Evolutionary conservation across 768 basidiomycete genomes (phyloP).

Genomic region (Mycena venus): DNA sequence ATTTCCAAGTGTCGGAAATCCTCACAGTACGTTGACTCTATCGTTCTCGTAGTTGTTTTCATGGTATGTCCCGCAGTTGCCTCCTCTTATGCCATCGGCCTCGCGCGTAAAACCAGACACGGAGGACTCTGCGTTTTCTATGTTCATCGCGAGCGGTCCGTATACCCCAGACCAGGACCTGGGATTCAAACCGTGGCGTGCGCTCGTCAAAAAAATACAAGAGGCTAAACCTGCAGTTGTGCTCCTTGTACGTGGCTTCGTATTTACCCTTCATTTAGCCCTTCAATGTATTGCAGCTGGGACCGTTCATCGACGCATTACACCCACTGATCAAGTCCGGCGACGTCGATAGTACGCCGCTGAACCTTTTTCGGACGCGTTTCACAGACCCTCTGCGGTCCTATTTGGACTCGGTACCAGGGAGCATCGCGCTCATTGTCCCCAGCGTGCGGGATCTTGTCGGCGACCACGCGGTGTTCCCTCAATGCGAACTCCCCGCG

Average conservation of each 20-base stretch:
- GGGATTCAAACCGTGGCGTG: conserved; percentile 77
- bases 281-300: conserved; percentile 66
- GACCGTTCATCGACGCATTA: conserved; percentile 88
- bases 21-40: conserved; percentile 70
- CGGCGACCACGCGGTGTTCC: conserved; percentile 85
- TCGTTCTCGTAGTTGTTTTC: not conserved
- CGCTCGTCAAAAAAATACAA: conserved; percentile 73
- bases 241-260: conserved; percentile 70
- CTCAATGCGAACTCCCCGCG: conserved; percentile 75
- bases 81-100: conserved; percentile 65
- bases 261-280: not conserved
- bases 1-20: conserved; percentile 88
- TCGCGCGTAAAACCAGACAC: conserved; percentile 33
- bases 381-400: conserved; percentile 69
- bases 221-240: conserved; percentile 79
- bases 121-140: conserved; percentile 64
- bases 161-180: conserved; percentile 87
- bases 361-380: conserved; percentile 75
- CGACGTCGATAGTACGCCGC: conserved; percentile 74
- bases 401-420: conserved; percentile 73
- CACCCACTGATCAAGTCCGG: conserved; percentile 85
- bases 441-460: conserved; percentile 89
- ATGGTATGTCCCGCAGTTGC: conserved; percentile 62
- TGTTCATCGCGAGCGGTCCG: conserved; percentile 88
- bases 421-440: conserved; percentile 81